These are phyloP conservation scores for Phlyctochytrium planicorne DNA, from an alignment of 192 early-diverging fungal species.

Conservation along the genomic window DNA sequence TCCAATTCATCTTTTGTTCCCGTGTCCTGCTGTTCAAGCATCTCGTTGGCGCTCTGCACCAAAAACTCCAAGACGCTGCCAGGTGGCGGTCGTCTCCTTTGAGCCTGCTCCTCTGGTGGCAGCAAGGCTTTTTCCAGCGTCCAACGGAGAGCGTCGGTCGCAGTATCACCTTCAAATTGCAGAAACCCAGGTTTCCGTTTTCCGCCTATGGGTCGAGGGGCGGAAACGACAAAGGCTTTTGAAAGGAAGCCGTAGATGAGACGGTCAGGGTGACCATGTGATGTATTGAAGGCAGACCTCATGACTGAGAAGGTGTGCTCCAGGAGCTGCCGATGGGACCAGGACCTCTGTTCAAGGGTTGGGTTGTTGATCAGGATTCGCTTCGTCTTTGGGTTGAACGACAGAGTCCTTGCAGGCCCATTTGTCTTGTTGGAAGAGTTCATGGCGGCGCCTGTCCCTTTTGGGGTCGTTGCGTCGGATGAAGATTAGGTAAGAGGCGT, in stretches of 20 bases:
- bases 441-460: too few relatives aligned
- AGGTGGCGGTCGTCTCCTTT: not conserved
- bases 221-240: not conserved
- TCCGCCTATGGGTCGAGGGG: slow-evolving; percentile 6
- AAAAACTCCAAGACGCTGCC: not conserved
- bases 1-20: slow-evolving; percentile 4
- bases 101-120: not conserved
- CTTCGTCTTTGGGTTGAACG: not conserved
- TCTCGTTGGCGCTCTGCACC: not conserved
- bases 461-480: too few relatives aligned
- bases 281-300: not conserved
- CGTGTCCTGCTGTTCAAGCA: not conserved
- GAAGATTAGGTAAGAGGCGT: too few relatives aligned
- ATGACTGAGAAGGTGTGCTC: not conserved
- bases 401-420: not conserved
- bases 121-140: not conserved
- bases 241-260: not conserved
- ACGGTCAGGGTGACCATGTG: not conserved
- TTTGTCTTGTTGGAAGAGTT: too few relatives aligned
- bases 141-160: not conserved
- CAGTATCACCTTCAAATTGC: not conserved
- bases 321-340: not conserved
- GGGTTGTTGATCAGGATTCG: not conserved
- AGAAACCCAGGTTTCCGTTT: not conserved
- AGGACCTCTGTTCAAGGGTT: not conserved